phyloP scores from a whole-genome alignment of 495 filamentous ascomycete genomes.

The Cladorrhinum samala region DNA sequence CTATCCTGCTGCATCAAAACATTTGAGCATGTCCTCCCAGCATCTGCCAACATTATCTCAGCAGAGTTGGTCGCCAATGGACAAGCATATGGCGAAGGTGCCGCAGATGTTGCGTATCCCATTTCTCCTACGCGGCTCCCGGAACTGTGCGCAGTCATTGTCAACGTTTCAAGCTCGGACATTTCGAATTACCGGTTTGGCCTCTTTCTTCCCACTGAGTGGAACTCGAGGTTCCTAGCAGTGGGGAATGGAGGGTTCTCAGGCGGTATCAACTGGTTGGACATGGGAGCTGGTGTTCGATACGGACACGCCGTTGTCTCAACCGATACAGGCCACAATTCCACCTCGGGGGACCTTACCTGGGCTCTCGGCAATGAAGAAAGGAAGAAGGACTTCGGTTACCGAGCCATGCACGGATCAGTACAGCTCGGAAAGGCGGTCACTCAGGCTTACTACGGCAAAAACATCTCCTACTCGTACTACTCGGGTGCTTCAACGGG shows the following conservation, averaged over 20 bases:
- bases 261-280: conserved; percentile 45
- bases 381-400: conserved; percentile 38
- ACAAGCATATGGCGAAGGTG: conserved; percentile 29
- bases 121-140: conserved; percentile 40
- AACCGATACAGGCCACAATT: conserved; percentile 53
- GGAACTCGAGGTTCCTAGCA: conserved; percentile 40
- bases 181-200: conserved; percentile 43
- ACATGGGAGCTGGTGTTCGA: conserved; percentile 30
- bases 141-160: conserved; percentile 42
- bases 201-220: conserved; percentile 44
- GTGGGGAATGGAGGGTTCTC: conserved; percentile 44
- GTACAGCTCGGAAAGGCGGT: conserved; percentile 22
- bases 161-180: conserved; percentile 39
- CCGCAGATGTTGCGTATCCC: conserved; percentile 37
- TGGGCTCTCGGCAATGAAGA: conserved; percentile 46
- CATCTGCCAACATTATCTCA: background rate
- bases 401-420: conserved; percentile 46
- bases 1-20: background rate
- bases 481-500: conserved; percentile 52
- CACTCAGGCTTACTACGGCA: conserved; percentile 19
- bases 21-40: background rate
- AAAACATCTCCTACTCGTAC: conserved; percentile 37
- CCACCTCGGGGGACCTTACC: conserved; percentile 29
- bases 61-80: background rate
- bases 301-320: conserved; percentile 48